Evolutionary conservation across 768 basidiomycete genomes (phyloP).

Genomic region (Russula brevipes): DNA sequence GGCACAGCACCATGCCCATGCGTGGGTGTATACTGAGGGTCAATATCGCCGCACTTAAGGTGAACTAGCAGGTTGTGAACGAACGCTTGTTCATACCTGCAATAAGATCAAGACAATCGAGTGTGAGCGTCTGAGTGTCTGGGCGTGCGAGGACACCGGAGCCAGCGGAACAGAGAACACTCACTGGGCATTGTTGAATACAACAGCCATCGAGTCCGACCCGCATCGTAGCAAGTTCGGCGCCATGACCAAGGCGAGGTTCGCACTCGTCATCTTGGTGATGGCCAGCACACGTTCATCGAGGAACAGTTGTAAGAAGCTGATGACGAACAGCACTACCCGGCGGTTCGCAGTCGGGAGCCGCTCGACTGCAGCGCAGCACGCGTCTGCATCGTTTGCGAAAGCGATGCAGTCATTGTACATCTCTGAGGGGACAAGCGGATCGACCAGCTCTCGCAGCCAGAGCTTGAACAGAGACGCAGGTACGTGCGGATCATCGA

Average conservation of each 20-base stretch:
- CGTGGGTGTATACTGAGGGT: conserved; percentile 67
- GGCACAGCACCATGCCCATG: conserved; percentile 69
- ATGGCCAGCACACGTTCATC: conserved; percentile 63
- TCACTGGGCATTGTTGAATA: conserved; percentile 89
- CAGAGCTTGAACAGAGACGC: conserved; percentile 90
- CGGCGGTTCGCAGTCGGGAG: conserved; percentile 83
- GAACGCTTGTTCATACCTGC: conserved; percentile 74
- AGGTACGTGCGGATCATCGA: conserved; percentile 87
- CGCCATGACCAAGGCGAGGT: conserved; percentile 87
- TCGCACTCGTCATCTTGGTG: conserved; percentile 89
- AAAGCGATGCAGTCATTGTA: conserved; percentile 85
- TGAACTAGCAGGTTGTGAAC: conserved; percentile 80
- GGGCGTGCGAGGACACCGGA: not conserved
- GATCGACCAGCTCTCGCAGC: conserved; percentile 87
- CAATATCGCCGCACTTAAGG: conserved; percentile 70
- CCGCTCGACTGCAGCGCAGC: conserved; percentile 66
- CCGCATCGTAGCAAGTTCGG: conserved; percentile 84
- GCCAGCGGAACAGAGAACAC: conserved; percentile 31
- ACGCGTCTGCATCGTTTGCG: conserved; percentile 60
- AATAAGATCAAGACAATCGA: not conserved
- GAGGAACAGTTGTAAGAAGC: conserved; percentile 86
- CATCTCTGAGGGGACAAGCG: conserved; percentile 85
- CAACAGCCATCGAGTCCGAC: conserved; percentile 82
- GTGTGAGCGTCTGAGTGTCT: conserved; percentile 2
- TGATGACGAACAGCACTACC: conserved; percentile 83